Evolutionary conservation across 257 asterid genomes (phyloP).

Genomic region (Catharanthus roseus): DNA sequence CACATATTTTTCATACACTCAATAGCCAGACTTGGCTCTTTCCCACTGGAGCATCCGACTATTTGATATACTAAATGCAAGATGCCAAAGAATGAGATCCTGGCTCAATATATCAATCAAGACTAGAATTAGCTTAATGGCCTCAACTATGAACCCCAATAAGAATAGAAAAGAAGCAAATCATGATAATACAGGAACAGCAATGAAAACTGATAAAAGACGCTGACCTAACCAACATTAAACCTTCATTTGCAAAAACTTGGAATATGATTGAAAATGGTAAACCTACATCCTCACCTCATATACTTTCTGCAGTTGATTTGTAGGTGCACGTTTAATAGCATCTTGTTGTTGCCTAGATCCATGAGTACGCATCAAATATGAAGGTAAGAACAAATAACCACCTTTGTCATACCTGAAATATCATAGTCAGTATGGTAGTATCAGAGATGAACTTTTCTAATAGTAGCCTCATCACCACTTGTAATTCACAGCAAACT

Average conservation of each 20-base stretch:
- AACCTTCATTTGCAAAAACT: neutral
- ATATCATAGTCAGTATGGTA: conserved; percentile 12
- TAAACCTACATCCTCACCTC: conserved; percentile 52
- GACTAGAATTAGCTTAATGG: neutral
- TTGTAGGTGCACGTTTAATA: conserved; percentile 53
- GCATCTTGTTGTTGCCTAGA: conserved; percentile 75
- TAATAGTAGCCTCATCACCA: neutral
- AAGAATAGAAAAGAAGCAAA: neutral
- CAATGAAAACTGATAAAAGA: conserved; percentile 1
- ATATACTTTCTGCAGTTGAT: conserved; percentile 77
- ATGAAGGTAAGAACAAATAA: conserved; percentile 86
- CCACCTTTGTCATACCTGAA: conserved; percentile 94
- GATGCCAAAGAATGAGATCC: neutral
- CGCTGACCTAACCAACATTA: neutral
- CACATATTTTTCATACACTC: neutral
- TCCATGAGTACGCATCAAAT: conserved; percentile 93
- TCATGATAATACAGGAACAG: neutral
- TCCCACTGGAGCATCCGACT: neutral
- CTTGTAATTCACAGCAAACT: neutral
- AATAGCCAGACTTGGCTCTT: neutral
- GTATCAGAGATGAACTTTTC: conserved; percentile 2
- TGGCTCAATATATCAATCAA: neutral
- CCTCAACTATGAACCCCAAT: neutral
- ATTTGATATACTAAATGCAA: neutral
- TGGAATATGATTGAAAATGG: conserved; percentile 14